Conservation (phyloP, 1,284 basidiomycete species). For the Tetrapyrgos nigripes region DNA sequence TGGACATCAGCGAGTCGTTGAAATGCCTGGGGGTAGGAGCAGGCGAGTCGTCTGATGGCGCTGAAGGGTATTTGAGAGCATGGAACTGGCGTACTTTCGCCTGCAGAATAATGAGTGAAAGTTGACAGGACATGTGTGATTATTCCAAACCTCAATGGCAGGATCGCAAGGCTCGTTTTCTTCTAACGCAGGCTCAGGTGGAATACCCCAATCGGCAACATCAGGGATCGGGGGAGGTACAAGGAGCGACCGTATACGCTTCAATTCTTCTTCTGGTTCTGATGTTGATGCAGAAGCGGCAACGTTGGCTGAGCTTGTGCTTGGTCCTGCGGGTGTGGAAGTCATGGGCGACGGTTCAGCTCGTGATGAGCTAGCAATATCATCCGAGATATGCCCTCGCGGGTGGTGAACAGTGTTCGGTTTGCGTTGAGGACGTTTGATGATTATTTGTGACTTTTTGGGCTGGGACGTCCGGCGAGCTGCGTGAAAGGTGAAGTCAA, state of each 20-base stretch:
- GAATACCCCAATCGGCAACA: constrained; percentile 81
- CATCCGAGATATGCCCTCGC: constrained; percentile 54
- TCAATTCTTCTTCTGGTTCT: constrained; percentile 44
- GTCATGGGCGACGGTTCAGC: constrained; percentile 8
- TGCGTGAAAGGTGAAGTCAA: constrained; percentile 22
- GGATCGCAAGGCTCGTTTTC: constrained; percentile 56
- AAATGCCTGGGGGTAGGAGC: constrained; percentile 79
- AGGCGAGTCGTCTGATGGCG: background rate
- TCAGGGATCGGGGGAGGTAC: constrained; percentile 69
- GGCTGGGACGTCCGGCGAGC: constrained; percentile 36
- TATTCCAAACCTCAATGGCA: constrained; percentile 60
- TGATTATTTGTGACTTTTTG: constrained; percentile 60
- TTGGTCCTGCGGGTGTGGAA: constrained; percentile 26
- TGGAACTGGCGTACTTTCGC: constrained; percentile 82
- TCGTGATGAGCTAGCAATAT: constrained; percentile 28
- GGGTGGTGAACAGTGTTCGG: constrained; percentile 35
- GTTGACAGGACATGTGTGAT: background rate
- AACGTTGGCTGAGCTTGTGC: constrained; percentile 5
- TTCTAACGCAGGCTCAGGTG: constrained; percentile 52
- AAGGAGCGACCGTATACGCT: constrained; percentile 60
- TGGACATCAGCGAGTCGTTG: constrained; percentile 91
- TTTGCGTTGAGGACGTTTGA: constrained; percentile 51
- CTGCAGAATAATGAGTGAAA: constrained; percentile 43
- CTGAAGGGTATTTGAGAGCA: constrained; percentile 59
- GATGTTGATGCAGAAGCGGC: constrained; percentile 22